Percentiles rank a stretch among this genome's conserved stretches.
Conservation (phyloP, 192 early-diverging fungal species). For the Phlyctochytrium planicorne region DNA sequence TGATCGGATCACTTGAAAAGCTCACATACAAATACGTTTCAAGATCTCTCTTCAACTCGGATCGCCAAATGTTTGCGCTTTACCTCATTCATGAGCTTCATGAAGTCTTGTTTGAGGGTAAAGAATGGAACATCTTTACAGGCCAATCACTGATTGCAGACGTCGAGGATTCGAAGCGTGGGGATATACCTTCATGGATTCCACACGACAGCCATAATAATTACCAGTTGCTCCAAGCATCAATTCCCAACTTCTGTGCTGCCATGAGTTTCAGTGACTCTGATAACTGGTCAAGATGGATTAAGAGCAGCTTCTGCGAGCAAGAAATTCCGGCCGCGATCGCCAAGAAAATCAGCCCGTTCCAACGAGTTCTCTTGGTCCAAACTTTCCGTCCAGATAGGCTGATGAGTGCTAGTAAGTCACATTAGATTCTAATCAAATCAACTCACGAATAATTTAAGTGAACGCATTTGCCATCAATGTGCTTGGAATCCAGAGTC, state of each 20-base stretch:
- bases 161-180: slow-evolving; percentile 20
- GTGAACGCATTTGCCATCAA: slow-evolving; percentile 42
- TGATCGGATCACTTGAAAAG: slow-evolving; percentile 47
- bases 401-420: slow-evolving; percentile 51
- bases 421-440: background rate
- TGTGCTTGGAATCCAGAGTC: slow-evolving; percentile 32
- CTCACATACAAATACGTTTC: slow-evolving; percentile 42
- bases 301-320: slow-evolving; percentile 38
- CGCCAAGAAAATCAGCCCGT: slow-evolving; percentile 38
- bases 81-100: slow-evolving; percentile 42
- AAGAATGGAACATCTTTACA: slow-evolving; percentile 52
- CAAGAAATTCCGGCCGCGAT: slow-evolving; percentile 19
- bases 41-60: slow-evolving; percentile 51
- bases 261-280: slow-evolving; percentile 33
- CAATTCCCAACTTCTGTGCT: slow-evolving; percentile 25
- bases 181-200: slow-evolving; percentile 47
- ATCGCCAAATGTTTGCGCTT: slow-evolving; percentile 56
- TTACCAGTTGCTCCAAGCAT: slow-evolving; percentile 24
- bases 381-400: slow-evolving; percentile 55
- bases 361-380: slow-evolving; percentile 52
- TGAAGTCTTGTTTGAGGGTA: slow-evolving; percentile 39
- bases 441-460: slow-evolving; percentile 11
- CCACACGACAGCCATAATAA: slow-evolving; percentile 32
- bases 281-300: slow-evolving; percentile 46
- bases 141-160: slow-evolving; percentile 42